Evolutionary conservation across 139 green algal species (phyloP).

Genomic region (Klebsormidium nitens): DNA sequence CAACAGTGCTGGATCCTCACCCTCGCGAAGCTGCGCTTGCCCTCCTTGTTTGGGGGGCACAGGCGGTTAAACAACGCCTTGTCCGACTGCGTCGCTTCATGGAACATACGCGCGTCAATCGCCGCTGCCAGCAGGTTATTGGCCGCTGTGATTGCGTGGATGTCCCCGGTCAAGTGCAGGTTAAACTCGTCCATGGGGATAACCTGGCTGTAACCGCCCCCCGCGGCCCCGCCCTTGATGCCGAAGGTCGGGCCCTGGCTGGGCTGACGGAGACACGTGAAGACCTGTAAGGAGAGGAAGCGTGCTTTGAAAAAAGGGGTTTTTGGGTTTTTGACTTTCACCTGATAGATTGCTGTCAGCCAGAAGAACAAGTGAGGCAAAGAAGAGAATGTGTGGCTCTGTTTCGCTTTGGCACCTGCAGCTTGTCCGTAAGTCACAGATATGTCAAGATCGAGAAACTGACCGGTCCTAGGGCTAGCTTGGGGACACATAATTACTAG

Average conservation of each 20-base stretch:
- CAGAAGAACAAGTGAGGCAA: no score
- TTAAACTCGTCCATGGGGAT: constrained; percentile 69
- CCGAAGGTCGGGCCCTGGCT: constrained; percentile 96
- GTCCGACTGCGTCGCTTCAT: constrained; percentile 81
- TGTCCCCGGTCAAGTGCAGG: constrained; percentile 93
- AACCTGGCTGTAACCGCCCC: constrained; percentile 90
- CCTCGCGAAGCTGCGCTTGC: constrained; percentile 77
- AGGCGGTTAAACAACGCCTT: constrained; percentile 82
- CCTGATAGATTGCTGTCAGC: no score
- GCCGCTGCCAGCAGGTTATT: constrained; percentile 97
- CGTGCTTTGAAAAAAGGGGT: no score
- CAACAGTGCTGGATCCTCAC: not conserved
- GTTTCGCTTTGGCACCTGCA: no score
- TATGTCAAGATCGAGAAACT: no score
- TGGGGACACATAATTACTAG: no score
- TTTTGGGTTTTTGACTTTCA: no score
- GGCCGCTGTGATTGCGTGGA: constrained; percentile 94
- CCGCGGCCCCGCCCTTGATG: constrained; percentile 96
- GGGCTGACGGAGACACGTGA: constrained; percentile 93
- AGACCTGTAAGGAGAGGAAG: constrained; percentile 32
- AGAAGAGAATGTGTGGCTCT: no score
- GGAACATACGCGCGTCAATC: constrained; percentile 95
- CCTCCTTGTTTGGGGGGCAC: constrained; percentile 58
- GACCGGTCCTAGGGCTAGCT: no score
- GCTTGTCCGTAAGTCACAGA: no score